Conservation (phyloP, 495 filamentous ascomycete species). For the Aspergillus baeticus region DNA sequence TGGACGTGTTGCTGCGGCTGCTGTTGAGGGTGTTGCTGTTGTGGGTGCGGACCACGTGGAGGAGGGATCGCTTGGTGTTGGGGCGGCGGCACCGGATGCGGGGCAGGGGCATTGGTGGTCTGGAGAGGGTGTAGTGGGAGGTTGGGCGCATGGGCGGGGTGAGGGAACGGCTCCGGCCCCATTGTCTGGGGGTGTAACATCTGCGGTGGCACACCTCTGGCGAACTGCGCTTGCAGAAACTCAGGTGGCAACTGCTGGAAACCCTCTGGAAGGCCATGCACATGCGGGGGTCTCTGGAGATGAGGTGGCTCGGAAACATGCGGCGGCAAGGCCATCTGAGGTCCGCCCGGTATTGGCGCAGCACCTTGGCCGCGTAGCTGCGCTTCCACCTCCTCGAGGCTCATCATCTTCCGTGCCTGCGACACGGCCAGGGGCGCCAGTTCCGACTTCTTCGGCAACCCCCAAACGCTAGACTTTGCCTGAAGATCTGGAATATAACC, state of each 20-base stretch:
- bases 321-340: constrained; percentile 29
- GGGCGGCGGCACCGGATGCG: constrained; percentile 32
- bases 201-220: constrained; percentile 42
- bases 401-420: constrained; percentile 81
- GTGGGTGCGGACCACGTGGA: constrained; percentile 37
- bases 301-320: constrained; percentile 31
- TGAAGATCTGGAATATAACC: constrained; percentile 81
- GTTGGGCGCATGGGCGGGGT: constrained; percentile 41
- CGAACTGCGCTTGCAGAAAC: constrained; percentile 53
- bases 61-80: constrained; percentile 32
- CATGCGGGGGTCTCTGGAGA: constrained; percentile 43
- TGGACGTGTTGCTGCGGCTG: constrained; percentile 23
- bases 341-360: constrained; percentile 34
- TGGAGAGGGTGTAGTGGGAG: constrained; percentile 39
- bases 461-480: constrained; percentile 93
- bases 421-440: constrained; percentile 15
- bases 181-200: constrained; percentile 49
- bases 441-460: constrained; percentile 58
- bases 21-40: constrained; percentile 41
- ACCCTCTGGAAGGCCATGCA: constrained; percentile 38
- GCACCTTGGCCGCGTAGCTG: constrained; percentile 71
- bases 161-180: constrained; percentile 43
- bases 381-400: constrained; percentile 94
- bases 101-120: constrained; percentile 38
- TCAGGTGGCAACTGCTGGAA: constrained; percentile 41